Percentiles rank a stretch among this genome's conserved stretches.
phyloP scores from a whole-genome alignment of 2,329 filamentous ascomycete species.

The Microcyclospora tardicrescens region DNA sequence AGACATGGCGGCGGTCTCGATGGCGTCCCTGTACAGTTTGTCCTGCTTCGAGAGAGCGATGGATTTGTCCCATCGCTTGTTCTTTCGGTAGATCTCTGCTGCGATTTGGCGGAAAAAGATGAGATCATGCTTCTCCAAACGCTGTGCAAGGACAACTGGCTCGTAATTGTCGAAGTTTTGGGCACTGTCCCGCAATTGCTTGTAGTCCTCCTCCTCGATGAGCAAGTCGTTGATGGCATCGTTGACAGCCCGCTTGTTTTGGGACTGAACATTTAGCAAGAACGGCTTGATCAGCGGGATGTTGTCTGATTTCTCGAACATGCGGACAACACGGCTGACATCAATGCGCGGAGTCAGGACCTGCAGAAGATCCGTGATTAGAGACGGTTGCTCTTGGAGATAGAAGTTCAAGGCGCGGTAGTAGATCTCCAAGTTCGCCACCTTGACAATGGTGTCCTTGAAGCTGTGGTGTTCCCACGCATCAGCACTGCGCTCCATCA shows the following conservation, averaged over 20 bases:
- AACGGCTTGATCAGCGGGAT: constrained; percentile 97
- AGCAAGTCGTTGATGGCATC: constrained; percentile 94
- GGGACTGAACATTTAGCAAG: constrained; percentile 84
- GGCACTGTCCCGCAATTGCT: constrained; percentile 92
- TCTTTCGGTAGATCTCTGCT: constrained; percentile 97
- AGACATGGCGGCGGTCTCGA: constrained; percentile 91
- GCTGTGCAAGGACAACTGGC: constrained; percentile 77
- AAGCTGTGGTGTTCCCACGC: constrained; percentile 99
- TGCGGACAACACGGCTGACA: constrained; percentile 96
- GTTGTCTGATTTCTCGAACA: constrained; percentile 98
- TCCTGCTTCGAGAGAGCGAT: constrained; percentile 97
- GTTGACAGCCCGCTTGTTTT: constrained; percentile 98
- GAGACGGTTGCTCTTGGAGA: constrained; percentile 87
- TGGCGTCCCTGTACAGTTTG: constrained; percentile 98
- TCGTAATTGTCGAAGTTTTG: constrained; percentile 99
- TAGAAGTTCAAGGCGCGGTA: constrained; percentile 96
- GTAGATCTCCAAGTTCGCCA: constrained; percentile 97
- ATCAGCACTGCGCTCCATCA: constrained; percentile 95
- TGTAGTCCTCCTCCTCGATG: constrained; percentile 98
- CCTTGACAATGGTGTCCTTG: constrained; percentile 97
- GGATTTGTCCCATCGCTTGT: constrained; percentile 99
- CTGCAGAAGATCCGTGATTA: constrained; percentile 91
- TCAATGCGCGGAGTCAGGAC: constrained; percentile 86
- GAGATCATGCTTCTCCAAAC: constrained; percentile 91
- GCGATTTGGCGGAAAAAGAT: constrained; percentile 99